phyloP scores from a whole-genome alignment of 2,329 filamentous ascomycete species.

The Verticillium albo-atrum region DNA sequence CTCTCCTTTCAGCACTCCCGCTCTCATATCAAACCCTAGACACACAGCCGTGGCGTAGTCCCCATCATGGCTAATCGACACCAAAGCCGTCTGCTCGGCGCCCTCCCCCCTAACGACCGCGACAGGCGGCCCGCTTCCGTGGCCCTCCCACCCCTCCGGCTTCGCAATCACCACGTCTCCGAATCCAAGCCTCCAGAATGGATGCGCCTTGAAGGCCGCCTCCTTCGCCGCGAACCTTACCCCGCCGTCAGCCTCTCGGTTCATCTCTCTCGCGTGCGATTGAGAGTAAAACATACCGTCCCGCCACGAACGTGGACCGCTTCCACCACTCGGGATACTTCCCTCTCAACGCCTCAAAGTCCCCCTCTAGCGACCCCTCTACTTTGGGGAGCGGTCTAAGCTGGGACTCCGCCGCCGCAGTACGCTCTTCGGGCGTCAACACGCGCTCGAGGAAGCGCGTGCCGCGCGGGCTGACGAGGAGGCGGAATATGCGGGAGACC shows the following conservation, averaged over 20 bases:
- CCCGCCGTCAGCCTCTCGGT: background rate
- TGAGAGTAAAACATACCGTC: conserved; percentile 40
- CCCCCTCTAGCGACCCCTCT: background rate
- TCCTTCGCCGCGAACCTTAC: conserved; percentile 70
- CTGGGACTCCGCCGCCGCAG: conserved; percentile 6
- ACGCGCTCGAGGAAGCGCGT: conserved; percentile 43
- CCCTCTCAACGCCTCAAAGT: conserved; percentile 4
- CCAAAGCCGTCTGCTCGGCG: conserved; percentile 50
- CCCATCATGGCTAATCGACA: conserved; percentile 86
- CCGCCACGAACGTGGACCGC: conserved; percentile 37
- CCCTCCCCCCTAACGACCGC: conserved; percentile 32
- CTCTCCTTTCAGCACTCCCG: background rate
- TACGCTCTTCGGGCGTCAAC: conserved; percentile 37
- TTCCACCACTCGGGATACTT: conserved; percentile 25
- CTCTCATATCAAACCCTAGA: conserved; percentile 37
- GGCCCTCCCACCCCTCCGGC: conserved; percentile 16
- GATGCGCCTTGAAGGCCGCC: conserved; percentile 68
- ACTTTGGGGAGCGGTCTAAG: background rate
- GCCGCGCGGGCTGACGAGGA: conserved; percentile 44
- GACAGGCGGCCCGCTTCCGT: conserved; percentile 36
- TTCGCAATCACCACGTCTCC: conserved; percentile 50
- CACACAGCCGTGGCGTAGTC: conserved; percentile 74
- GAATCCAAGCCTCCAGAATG: conserved; percentile 53
- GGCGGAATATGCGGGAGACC: conserved; percentile 57
- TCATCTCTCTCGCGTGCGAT: no score